A percentile compares a stretch with the other conserved stretches of the same genome.
Conservation (phyloP, 2,329 filamentous ascomycete species). For the Fusarium foetens region DNA sequence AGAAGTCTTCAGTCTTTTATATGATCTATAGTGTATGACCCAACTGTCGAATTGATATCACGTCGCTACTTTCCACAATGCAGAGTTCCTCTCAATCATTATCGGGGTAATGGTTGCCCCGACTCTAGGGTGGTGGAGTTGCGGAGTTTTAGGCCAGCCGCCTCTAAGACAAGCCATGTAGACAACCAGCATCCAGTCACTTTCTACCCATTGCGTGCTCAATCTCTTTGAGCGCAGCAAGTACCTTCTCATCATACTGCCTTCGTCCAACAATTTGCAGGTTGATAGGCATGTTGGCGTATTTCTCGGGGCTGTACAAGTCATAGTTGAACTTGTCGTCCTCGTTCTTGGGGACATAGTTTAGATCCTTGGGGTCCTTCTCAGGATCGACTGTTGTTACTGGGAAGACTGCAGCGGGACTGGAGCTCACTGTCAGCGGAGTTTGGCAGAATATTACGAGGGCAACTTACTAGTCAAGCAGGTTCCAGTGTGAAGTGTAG, state of each 20-base stretch:
- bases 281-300: constrained; percentile 40
- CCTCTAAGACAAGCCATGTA: rapidly evolving
- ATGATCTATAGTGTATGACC: not conserved
- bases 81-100: not conserved
- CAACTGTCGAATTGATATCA: not conserved
- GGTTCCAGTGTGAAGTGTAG: constrained; percentile 75
- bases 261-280: constrained; percentile 45
- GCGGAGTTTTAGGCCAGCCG: not conserved
- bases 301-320: constrained; percentile 44
- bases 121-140: not conserved
- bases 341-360: constrained; percentile 44
- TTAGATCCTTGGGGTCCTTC: constrained; percentile 40
- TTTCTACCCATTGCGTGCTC: constrained; percentile 40
- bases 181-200: not conserved
- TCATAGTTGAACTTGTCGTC: constrained; percentile 46
- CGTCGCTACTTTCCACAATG: not conserved
- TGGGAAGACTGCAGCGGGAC: constrained; percentile 69
- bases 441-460: rapidly evolving
- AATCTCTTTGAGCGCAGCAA: constrained; percentile 42
- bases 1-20: not conserved
- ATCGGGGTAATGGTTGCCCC: not conserved
- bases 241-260: constrained; percentile 47
- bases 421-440: not conserved
- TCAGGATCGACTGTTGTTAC: constrained; percentile 50
- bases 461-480: constrained; percentile 66